Percentiles rank a stretch among this genome's conserved stretches.
Evolutionary conservation across 306 rosid species (phyloP).

Genomic region (Acacia melanoxylon): DNA sequence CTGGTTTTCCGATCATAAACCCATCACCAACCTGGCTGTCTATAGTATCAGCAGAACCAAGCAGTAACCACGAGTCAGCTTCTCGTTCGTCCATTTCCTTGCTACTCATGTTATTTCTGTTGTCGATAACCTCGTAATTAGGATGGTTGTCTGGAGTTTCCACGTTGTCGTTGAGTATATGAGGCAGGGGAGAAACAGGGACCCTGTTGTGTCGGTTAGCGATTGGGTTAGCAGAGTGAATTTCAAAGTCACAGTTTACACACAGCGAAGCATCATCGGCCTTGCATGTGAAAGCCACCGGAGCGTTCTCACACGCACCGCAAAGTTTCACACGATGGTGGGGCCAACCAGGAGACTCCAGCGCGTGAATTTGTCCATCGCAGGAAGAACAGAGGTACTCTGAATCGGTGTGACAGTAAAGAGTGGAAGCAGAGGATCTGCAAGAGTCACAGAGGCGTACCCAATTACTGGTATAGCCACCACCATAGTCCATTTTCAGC

Average conservation of each 20-base stretch:
- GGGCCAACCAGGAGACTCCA: neutral
- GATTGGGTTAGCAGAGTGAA: constrained; percentile 14
- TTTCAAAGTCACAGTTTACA: constrained; percentile 19
- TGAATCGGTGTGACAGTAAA: constrained; percentile 27
- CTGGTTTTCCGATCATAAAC: neutral
- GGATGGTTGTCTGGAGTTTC: neutral
- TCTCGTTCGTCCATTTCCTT: constrained; percentile 3
- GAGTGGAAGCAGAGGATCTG: neutral
- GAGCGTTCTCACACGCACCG: constrained; percentile 15
- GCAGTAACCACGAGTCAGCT: constrained; percentile 16
- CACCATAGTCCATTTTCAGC: constrained; percentile 6
- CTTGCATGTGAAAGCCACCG: constrained; percentile 22
- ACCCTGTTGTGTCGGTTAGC: constrained; percentile 18
- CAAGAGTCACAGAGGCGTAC: neutral
- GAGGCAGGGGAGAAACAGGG: constrained; percentile 16
- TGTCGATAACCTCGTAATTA: neutral
- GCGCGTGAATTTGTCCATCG: neutral
- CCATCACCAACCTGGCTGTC: constrained; percentile 1
- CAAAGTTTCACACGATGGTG: constrained; percentile 21
- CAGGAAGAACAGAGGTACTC: constrained; percentile 14
- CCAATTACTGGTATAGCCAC: neutral
- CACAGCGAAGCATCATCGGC: constrained; percentile 31
- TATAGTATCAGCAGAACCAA: constrained; percentile 1
- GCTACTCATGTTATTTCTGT: neutral
- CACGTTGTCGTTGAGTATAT: neutral